Conservation (phyloP, 2,329 filamentous ascomycete genomes). For the Xylariaceae sp. region DNA sequence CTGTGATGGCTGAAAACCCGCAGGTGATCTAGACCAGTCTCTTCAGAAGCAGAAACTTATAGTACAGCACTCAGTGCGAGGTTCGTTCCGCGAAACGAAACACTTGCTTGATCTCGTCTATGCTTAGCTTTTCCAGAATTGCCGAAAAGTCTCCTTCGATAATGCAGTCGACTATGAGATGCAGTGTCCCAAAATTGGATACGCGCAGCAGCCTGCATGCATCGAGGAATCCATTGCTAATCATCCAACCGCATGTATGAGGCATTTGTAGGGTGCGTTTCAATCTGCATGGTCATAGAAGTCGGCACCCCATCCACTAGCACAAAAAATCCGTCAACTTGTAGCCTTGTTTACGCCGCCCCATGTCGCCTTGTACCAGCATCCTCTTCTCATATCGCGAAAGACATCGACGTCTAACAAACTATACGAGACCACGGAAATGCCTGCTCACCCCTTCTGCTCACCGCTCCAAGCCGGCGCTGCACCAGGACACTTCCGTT, state of each 20-base stretch:
- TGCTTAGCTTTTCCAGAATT: slow-evolving; percentile 1
- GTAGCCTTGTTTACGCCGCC: slow-evolving; percentile 22
- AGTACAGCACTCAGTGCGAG: no score
- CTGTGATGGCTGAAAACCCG: no score
- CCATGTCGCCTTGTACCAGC: slow-evolving; percentile 11
- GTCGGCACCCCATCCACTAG: slow-evolving; percentile 17
- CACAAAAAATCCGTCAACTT: slow-evolving; percentile 8
- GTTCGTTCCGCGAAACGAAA: not conserved
- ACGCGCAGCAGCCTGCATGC: slow-evolving; percentile 13
- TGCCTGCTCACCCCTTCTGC: slow-evolving; percentile 9
- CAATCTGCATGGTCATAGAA: slow-evolving; percentile 12
- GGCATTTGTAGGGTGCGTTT: slow-evolving; percentile 17
- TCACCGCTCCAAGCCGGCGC: slow-evolving; percentile 17
- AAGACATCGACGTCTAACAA: slow-evolving; percentile 19
- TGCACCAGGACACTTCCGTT: slow-evolving; percentile 15
- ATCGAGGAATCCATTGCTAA: not conserved
- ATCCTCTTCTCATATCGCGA: slow-evolving; percentile 1
- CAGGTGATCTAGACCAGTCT: no score
- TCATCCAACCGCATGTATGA: slow-evolving; percentile 14
- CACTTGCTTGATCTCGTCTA: no score
- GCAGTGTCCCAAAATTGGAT: slow-evolving; percentile 2
- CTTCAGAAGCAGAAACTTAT: no score
- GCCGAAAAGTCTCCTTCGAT: slow-evolving; percentile 11
- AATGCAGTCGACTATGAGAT: no score
- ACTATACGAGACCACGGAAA: slow-evolving; percentile 7